Conservation (phyloP, 163 green algal genomes). For the Botryococcus braunii region DNA sequence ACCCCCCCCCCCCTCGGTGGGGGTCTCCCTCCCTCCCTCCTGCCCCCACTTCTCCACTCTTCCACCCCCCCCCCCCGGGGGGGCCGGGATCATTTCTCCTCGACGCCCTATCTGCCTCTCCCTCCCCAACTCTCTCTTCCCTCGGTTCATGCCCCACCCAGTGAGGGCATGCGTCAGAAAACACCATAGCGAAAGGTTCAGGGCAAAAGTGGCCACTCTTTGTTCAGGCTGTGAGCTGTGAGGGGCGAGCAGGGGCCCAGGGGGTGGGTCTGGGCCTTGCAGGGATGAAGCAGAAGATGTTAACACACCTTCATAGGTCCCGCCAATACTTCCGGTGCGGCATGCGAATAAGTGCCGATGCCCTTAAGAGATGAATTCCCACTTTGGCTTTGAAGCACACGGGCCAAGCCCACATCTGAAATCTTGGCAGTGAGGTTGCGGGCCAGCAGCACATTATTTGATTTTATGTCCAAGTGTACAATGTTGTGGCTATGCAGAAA, state of each 20-base stretch:
- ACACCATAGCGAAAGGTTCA: background rate
- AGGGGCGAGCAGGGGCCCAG: background rate
- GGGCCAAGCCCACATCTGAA: conserved; percentile 8
- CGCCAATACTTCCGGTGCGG: too few species aligned
- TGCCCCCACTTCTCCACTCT: too few species aligned
- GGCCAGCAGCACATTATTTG: conserved; percentile 15
- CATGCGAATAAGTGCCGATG: too few species aligned
- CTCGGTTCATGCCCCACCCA: background rate
- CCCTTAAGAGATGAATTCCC: too few species aligned
- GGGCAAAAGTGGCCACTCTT: background rate
- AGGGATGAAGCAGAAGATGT: background rate
- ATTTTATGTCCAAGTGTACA: conserved; percentile 17
- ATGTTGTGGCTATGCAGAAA: conserved; percentile 15
- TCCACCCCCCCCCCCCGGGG: too few species aligned
- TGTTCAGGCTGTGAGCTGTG: background rate
- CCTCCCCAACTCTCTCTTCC: too few species aligned
- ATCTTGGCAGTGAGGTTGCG: conserved; percentile 8
- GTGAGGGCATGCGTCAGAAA: background rate
- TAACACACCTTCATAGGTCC: too few species aligned
- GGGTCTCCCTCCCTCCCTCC: too few species aligned
- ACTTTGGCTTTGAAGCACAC: too few species aligned
- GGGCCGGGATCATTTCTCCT: too few species aligned
- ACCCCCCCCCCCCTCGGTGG: too few species aligned
- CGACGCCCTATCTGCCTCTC: too few species aligned
- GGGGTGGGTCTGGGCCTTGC: background rate